Evolutionary conservation across 371 early-diverging fungal genomes (phyloP).

Genomic region (Mucor sp.): DNA sequence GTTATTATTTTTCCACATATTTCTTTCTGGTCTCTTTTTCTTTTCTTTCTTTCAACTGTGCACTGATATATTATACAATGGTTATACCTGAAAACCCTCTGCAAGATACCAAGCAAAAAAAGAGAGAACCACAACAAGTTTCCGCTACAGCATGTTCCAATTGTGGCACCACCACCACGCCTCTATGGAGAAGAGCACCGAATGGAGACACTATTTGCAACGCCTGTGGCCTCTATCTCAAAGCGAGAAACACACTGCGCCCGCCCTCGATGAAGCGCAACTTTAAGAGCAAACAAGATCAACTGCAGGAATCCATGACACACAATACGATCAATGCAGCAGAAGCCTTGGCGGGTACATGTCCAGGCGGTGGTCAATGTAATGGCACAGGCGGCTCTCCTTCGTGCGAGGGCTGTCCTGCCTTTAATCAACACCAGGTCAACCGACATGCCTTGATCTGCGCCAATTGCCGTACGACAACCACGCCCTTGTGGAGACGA

Average conservation of each 20-base stretch:
- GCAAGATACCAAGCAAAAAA: slow-evolving; percentile 4
- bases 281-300: slow-evolving; percentile 11
- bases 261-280: slow-evolving; percentile 56
- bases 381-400: slow-evolving; percentile 77
- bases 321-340: slow-evolving; percentile 5
- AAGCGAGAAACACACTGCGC: slow-evolving; percentile 43
- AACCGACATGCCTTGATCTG: slow-evolving; percentile 64
- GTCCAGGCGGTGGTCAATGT: slow-evolving; percentile 82
- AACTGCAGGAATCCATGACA: slow-evolving; percentile 12
- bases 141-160: slow-evolving; percentile 67
- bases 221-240: slow-evolving; percentile 84
- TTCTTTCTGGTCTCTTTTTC: neutral
- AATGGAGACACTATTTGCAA: slow-evolving; percentile 88
- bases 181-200: slow-evolving; percentile 89
- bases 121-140: slow-evolving; percentile 4
- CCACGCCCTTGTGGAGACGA: slow-evolving; percentile 91
- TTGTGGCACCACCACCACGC: slow-evolving; percentile 86
- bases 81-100: neutral
- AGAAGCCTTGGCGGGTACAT: slow-evolving; percentile 47
- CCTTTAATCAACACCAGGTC: slow-evolving; percentile 72
- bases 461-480: slow-evolving; percentile 80
- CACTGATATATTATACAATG: neutral
- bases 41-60: neutral
- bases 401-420: slow-evolving; percentile 79
- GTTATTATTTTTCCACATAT: neutral